These are phyloP conservation scores for Asterella californica DNA, from an alignment of 225 moss, liverwort and hornwort species.

Conservation along the genomic window DNA sequence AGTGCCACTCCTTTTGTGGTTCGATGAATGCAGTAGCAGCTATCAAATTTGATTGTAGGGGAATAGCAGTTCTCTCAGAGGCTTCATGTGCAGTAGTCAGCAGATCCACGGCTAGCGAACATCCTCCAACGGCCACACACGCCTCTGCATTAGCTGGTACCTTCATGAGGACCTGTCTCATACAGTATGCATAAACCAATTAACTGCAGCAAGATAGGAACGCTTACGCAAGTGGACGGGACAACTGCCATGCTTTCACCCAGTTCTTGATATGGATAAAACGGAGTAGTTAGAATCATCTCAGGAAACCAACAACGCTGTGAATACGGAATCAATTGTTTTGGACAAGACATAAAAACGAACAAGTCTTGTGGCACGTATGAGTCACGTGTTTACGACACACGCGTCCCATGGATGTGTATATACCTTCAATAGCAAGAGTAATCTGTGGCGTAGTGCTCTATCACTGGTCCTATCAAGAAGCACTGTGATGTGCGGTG, in stretches of 20 bases:
- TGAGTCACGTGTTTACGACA: not conserved
- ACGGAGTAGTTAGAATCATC: no score
- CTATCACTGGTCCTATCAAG: conserved; percentile 89
- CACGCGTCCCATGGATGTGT: not conserved
- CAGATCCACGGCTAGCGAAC: conserved; percentile 83
- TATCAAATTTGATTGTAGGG: conserved; percentile 87
- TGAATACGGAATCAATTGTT: no score
- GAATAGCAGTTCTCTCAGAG: conserved; percentile 86
- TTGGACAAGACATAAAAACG: not conserved
- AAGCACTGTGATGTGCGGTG: conserved; percentile 84
- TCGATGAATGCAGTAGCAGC: conserved; percentile 89
- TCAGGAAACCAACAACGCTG: no score
- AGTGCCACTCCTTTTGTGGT: conserved; percentile 94
- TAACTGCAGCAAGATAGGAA: not conserved
- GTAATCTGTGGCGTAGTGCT: conserved; percentile 77
- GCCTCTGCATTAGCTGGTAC: conserved; percentile 75
- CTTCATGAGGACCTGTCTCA: conserved; percentile 72
- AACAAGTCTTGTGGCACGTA: not conserved
- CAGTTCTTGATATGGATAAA: not conserved
- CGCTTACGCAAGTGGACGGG: not conserved
- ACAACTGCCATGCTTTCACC: not conserved
- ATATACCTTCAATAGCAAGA: conserved; percentile 70
- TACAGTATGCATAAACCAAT: conserved; percentile 6
- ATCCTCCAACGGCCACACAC: conserved; percentile 88
- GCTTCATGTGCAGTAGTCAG: conserved; percentile 94